Evolutionary conservation across 305 asterid genomes (phyloP), one percentile per base, ranked within the genome.

Genomic region (Plantago coronopus): DNA sequence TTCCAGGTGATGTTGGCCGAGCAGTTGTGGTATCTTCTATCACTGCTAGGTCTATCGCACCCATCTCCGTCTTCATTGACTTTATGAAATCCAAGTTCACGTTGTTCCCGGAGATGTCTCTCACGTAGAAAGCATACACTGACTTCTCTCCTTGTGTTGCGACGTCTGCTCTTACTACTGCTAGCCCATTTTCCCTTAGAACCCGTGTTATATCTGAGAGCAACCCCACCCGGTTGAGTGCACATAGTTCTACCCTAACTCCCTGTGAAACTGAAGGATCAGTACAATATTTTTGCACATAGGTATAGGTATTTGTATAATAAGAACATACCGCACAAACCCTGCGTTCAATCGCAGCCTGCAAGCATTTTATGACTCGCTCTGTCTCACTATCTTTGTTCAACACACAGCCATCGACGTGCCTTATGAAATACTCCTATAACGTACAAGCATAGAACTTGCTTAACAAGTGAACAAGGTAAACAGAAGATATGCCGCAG

Each of bases 311-410:
- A 16, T 2, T 3, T 38, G 44, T 38, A 15, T 38, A 38, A 16
- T 38, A 38, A 38, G 44, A 15, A 7, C 19, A 16, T 55, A 83
- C 96, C 87, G 87, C 90, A 31, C 82, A 89, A 46, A 77, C 95
- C 69, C 97, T 77, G 50, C 95, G 80, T 65, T 87, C 85, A 44
- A 85, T 83, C 40, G 93, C 97, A 4, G 97, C 95, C 75, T 85
- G 78, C 59, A 89, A 67, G 79, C 97, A 87, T 67, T 76, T 79
- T 38, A 74, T 56, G 21, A 85, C 85, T 63, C 93, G 69, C 10
- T 83, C 80, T 61, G 83, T 87, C 79, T 89, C 96, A 46, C 78
- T 62, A 46, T 81, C 81, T 0, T 88, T 75, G 74, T 61, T 78
- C 21, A 87, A 50, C 2, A 87, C 79, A 27, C 78, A 61, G 1